A percentile compares a stretch with the other conserved stretches of the same genome.
These are phyloP conservation scores for Colletotrichum caudatum DNA, from an alignment of 2,329 filamentous ascomycete species.

Conservation along the genomic window DNA sequence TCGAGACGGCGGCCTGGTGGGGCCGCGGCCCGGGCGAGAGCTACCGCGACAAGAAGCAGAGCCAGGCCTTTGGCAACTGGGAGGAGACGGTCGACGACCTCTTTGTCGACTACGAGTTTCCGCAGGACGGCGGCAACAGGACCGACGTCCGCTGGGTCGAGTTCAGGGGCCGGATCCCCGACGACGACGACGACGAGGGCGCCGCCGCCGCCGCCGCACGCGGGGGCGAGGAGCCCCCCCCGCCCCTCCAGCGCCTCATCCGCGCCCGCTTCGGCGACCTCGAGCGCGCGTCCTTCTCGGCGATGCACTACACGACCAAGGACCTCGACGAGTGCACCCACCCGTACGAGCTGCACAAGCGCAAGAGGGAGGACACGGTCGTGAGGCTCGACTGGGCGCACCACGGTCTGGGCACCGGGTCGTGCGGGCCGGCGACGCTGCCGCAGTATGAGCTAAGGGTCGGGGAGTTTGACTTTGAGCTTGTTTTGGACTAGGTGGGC, in stretches of 20 bases:
- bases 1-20: constrained; percentile 68
- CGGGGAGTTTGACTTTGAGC: constrained; percentile 57
- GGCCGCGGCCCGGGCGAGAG: constrained; percentile 75
- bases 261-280: constrained; percentile 60
- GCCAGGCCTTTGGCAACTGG: constrained; percentile 69
- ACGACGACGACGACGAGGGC: constrained; percentile 45
- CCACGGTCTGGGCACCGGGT: constrained; percentile 72
- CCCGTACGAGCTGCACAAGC: constrained; percentile 68
- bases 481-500: constrained; percentile 55
- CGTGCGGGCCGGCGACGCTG: constrained; percentile 69
- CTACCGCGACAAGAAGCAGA: constrained; percentile 74
- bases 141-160: constrained; percentile 73
- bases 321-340: constrained; percentile 68
- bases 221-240: not conserved
- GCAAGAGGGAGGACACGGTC: constrained; percentile 62
- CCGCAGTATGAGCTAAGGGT: constrained; percentile 59
- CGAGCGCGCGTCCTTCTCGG: constrained; percentile 67
- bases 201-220: constrained; percentile 15
- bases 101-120: constrained; percentile 73
- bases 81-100: constrained; percentile 61
- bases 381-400: constrained; percentile 71
- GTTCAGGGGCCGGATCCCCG: constrained; percentile 50
- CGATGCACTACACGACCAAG: constrained; percentile 64
- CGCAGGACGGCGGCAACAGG: constrained; percentile 75
- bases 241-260: constrained; percentile 49